Evolutionary conservation across 306 rosid genomes (phyloP).

Genomic region (Medicago lupulina): DNA sequence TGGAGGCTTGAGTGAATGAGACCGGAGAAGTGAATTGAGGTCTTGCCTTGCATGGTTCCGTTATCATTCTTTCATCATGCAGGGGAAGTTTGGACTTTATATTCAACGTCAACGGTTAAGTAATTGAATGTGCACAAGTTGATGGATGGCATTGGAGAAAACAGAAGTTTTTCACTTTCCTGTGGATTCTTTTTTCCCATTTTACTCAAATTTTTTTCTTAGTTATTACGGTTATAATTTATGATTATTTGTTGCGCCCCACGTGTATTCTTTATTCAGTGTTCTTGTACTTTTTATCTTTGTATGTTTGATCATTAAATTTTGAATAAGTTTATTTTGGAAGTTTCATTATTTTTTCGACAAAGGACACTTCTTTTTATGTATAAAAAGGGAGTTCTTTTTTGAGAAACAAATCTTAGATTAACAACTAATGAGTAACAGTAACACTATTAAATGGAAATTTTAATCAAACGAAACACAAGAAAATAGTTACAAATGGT

Average conservation of each 20-base stretch:
- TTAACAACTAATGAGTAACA: no score
- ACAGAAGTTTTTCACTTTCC: no score
- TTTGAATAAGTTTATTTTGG: no score
- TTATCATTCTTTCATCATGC: background rate
- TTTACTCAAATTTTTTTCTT: background rate
- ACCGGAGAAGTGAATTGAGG: background rate
- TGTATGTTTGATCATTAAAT: background rate
- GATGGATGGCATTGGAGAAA: background rate
- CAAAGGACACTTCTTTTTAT: no score
- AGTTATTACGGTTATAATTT: background rate
- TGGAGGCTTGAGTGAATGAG: slow-evolving; percentile 34
- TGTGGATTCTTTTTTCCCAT: background rate
- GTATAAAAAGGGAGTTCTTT: no score
- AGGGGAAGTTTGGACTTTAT: background rate
- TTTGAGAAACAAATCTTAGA: no score
- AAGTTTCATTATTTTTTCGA: no score
- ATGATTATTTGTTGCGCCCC: background rate
- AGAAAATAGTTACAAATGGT: background rate
- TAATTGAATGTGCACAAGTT: background rate
- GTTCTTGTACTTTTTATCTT: background rate
- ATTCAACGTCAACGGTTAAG: background rate
- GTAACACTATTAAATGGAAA: no score
- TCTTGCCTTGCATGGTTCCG: slow-evolving; percentile 6
- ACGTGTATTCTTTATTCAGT: background rate
- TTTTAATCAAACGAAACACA: background rate